Base-by-base conservation (phyloP, 2,329 filamentous ascomycete genomes). In the Geosmithia morbida region DNA sequence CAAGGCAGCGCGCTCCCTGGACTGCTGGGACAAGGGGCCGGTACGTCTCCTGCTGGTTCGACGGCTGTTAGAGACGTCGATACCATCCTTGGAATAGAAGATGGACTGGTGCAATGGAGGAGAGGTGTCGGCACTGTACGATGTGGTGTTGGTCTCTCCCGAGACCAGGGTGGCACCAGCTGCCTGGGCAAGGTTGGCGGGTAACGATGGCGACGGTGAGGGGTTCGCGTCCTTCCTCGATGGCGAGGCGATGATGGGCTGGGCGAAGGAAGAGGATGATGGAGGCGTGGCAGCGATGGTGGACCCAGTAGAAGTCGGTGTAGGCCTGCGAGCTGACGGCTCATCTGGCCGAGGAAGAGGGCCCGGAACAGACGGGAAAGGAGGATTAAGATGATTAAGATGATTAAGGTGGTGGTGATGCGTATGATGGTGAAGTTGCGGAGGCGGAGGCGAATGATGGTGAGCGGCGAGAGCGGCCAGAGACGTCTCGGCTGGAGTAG, bases 1-100 rank as follows among this genome's bases (percentile, higher is more conserved):
- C 49, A 79, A 58, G 43, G 75, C 75, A 44, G 75, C 75, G 58
- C 74, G 74, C 54, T 78, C 73, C 58, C 75, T 69, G 55, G 77
- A 76, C 51, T 73, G 66, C 47, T 74, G 69, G 30, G 74, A 77
- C 51, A 79, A 64, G 51, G 75, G 75, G 41, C 75, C 75, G 51
- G 75, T 79, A 48, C 75, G 71, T 59, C 75, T 70, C 56, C 75
- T 71, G 57, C 71, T 78, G 51, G 73, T 66, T 55, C 74, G 71
- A 54, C 72, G 71, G 57, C 65, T 68, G 57, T 70, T 68, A 63
- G 67, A 67, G 58, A 72, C 62, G 60, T 75, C 72, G 60, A 67
- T 64, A 51, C 71, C 73, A 66, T 77, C 74, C 60, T 70, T 70
- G 52, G 74, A 63, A 50, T 72, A 72, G 59, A 76, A 77, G 57